Percentiles rank a stretch among this genome's conserved stretches.
phyloP scores from a whole-genome alignment of 441 rosid genomes.

The Manihot esculenta region DNA sequence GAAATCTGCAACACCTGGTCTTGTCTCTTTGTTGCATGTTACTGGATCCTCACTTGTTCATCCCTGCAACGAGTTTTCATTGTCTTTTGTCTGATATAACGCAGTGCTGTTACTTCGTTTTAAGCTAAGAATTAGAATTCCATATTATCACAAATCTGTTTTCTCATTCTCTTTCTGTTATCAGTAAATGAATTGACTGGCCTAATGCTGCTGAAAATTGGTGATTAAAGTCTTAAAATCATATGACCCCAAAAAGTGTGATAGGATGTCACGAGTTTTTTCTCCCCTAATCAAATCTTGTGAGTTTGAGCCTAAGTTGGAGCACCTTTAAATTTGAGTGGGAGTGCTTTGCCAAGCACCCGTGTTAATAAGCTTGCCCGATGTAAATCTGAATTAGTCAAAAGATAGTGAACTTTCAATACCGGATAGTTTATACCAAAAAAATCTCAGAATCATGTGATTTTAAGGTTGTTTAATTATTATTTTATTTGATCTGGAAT shows the following conservation, averaged over 20 bases:
- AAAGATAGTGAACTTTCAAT: too few relatives aligned
- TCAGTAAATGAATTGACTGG: background rate
- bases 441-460: too few relatives aligned
- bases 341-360: too few relatives aligned
- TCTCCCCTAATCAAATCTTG: too few relatives aligned
- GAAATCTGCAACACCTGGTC: conserved; percentile 29
- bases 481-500: background rate
- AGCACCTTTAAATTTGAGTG: too few relatives aligned
- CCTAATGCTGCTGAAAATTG: background rate
- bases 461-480: background rate
- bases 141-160: conserved; percentile 11
- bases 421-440: too few relatives aligned
- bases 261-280: too few relatives aligned
- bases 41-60: conserved; percentile 32
- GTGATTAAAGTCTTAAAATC: background rate
- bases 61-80: conserved; percentile 3
- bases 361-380: too few relatives aligned
- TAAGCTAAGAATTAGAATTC: conserved; percentile 23
- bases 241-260: too few relatives aligned
- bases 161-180: conserved; percentile 8
- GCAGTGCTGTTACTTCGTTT: conserved; percentile 30
- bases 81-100: conserved; percentile 23
- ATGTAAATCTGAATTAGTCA: too few relatives aligned
- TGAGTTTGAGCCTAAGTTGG: too few relatives aligned
- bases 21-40: conserved; percentile 31